A percentile compares a stretch with the other conserved stretches of the same genome.
Conservation (phyloP, 2,329 filamentous ascomycete genomes). For the Epichloe coenophiala region DNA sequence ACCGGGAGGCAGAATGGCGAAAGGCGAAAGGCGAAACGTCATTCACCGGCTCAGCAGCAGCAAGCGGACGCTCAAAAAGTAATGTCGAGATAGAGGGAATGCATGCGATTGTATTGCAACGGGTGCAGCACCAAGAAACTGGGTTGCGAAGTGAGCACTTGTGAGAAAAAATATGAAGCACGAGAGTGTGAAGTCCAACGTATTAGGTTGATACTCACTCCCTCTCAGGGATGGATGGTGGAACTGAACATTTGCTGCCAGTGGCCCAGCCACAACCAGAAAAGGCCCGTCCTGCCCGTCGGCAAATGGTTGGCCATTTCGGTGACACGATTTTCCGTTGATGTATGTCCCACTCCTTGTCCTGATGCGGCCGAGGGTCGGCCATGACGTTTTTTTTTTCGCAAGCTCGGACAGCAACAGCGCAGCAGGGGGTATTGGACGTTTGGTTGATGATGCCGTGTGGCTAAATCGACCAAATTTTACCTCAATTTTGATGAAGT, state of each 20-base stretch:
- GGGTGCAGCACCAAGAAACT: constrained; percentile 1
- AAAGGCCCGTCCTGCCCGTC: not conserved
- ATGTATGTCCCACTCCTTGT: not conserved
- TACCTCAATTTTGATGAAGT: no score
- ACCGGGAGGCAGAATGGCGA: constrained; percentile 13
- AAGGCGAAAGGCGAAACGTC: constrained; percentile 1
- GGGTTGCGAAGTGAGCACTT: constrained; percentile 1
- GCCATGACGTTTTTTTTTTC: no score
- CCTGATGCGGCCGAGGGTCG: not conserved
- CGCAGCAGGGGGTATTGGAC: no score
- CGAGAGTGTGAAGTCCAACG: constrained; percentile 5
- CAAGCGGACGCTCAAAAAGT: not conserved
- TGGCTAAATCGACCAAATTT: no score
- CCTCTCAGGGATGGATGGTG: constrained; percentile 5
- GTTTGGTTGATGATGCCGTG: not conserved
- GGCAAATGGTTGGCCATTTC: not conserved
- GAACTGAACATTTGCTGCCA: constrained; percentile 4
- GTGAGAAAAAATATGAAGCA: constrained; percentile 4
- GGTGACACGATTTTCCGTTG: constrained; percentile 1
- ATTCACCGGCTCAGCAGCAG: constrained; percentile 36
- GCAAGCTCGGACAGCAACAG: no score
- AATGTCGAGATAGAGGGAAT: not conserved
- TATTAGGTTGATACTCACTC: constrained; percentile 1
- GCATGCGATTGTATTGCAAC: constrained; percentile 8
- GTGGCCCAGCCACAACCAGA: not conserved